These are phyloP conservation scores for Fraxinus quadrangulata DNA, from an alignment of 257 asterid genomes.

Conservation along the genomic window DNA sequence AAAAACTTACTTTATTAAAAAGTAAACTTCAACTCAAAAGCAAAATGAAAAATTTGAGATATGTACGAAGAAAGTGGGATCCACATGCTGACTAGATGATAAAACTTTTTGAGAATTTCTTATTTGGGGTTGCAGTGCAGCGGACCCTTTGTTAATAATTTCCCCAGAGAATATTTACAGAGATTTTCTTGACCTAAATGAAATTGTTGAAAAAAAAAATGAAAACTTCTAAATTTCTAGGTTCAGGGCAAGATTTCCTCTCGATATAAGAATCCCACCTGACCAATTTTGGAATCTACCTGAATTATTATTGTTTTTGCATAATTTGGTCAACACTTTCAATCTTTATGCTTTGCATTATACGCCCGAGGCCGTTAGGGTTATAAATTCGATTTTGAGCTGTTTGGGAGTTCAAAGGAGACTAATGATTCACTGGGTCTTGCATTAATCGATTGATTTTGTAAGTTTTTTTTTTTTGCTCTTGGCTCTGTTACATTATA, in stretches of 20 bases:
- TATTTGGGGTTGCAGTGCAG: not conserved
- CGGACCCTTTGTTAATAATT: not conserved
- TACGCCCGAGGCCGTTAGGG: not conserved
- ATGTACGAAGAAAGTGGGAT: not conserved
- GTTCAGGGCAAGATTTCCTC: not conserved
- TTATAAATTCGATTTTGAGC: constrained; percentile 6
- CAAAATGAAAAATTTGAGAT: not conserved
- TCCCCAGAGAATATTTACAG: not conserved
- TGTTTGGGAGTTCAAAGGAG: constrained; percentile 1
- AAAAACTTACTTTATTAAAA: no score
- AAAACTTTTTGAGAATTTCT: not conserved
- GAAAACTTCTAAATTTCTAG: not conserved
- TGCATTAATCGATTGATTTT: constrained; percentile 23
- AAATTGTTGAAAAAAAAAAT: not conserved
- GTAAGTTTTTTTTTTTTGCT: not conserved
- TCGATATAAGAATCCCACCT: not conserved
- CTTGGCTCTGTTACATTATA: constrained; percentile 12
- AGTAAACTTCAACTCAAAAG: no score
- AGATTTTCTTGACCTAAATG: not conserved
- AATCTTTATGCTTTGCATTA: constrained; percentile 1
- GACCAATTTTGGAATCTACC: not conserved
- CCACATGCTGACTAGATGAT: not conserved
- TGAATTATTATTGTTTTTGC: not conserved
- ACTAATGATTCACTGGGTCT: constrained; percentile 13
- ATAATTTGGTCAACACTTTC: not conserved